A percentile compares a stretch with the other conserved stretches of the same genome.
Conservation (phyloP, 768 basidiomycete genomes). For the Kwoniella botswanensis region DNA sequence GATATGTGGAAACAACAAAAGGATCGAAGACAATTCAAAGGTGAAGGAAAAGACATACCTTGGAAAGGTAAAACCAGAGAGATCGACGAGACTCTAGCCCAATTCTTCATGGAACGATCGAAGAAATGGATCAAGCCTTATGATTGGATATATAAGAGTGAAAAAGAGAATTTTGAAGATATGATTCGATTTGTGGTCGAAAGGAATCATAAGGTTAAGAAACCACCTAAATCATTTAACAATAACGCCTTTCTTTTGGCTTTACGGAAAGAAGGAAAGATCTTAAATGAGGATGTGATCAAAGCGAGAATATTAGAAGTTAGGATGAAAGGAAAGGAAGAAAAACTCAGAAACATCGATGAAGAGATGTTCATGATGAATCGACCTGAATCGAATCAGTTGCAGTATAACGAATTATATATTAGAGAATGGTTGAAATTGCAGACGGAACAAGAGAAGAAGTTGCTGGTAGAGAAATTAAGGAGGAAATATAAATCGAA, state of each 20-base stretch:
- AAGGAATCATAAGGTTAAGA: constrained; percentile 5
- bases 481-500: constrained; percentile 18
- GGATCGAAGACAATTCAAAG: constrained; percentile 17
- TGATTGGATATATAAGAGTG: constrained; percentile 5
- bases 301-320: constrained; percentile 4
- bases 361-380: constrained; percentile 12
- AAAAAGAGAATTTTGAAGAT: constrained; percentile 18
- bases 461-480: constrained; percentile 11
- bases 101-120: constrained; percentile 15
- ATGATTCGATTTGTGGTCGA: constrained; percentile 16
- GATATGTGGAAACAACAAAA: constrained; percentile 26
- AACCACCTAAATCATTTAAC: background rate
- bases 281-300: background rate
- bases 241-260: background rate
- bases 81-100: constrained; percentile 10
- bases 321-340: background rate
- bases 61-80: constrained; percentile 6
- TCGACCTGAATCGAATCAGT: constrained; percentile 11
- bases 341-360: background rate
- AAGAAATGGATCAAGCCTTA: constrained; percentile 3
- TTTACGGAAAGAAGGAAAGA: background rate
- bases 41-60: constrained; percentile 12
- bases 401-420: background rate
- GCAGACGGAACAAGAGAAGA: constrained; percentile 12
- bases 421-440: constrained; percentile 14